Evolutionary conservation across 768 basidiomycete species (phyloP), one percentile per base, ranked within the genome.

Genomic region (Rhodotorula sphaerocarpa): DNA sequence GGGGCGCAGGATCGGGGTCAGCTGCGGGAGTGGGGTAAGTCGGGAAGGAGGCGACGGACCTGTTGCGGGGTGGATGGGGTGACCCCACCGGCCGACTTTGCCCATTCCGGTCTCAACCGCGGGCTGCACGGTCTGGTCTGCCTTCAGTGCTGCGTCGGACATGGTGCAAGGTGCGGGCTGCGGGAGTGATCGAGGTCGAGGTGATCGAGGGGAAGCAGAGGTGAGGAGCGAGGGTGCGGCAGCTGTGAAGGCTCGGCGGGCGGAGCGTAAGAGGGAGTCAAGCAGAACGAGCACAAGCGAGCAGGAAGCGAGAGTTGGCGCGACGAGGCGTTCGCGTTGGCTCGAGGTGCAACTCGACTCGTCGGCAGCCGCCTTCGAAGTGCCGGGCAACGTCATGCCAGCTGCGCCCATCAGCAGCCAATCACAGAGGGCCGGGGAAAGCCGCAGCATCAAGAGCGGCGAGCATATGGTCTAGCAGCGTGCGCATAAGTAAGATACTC

Each of bases 41-140:
- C 43, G 41, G 39, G 39, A n/a, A n/a, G n/a, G 70, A 66, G 30
- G 66, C 51, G 25, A 58, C 50, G n/a, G 21, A 58, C 57, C 57
- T 1, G 63, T 64, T 6, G 63, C 63, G 2, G 74, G 73, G 50
- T 75, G 74, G 20, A 57, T 28, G 18, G 56, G 55, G 41, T 65
- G 60, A 0, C 57, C 50, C 18, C 33, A 53, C 30, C 25, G 20
- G 5, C 52, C 41, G 41, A 53, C 31, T 43, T 57, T 2, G 21
- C 63, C 68, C 68, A 70, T 70, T 3, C 68, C 68, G 20, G 30
- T 30, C 14, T 48, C 16, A 0, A 57, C 57, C 25, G 51, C 43
- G 18, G 63, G 63, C 3, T 23, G 31, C 4, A 10, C n/a, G 48
- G 33, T 31, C 21, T 21, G 23, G 42, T 50, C 48, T 30, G 39